Percentiles rank a stretch among this genome's conserved stretches.
phyloP scores from a whole-genome alignment of 2,329 filamentous ascomycete genomes.

The Thyridium curvatum region DNA sequence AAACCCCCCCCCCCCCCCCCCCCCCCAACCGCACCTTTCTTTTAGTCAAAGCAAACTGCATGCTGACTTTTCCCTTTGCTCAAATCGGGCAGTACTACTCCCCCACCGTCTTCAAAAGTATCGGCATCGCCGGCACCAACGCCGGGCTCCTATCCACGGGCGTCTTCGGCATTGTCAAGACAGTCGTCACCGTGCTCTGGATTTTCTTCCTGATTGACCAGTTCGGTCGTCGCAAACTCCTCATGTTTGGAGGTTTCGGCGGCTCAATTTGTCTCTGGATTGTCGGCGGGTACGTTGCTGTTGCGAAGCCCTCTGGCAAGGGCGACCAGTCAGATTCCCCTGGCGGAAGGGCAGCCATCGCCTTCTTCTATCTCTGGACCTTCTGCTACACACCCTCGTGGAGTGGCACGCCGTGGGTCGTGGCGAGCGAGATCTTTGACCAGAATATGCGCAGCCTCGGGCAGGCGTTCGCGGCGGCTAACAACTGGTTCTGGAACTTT shows the following conservation, averaged over 20 bases:
- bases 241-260: constrained; percentile 54
- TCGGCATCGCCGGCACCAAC: constrained; percentile 36
- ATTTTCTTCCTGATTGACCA: constrained; percentile 62
- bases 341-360: no score
- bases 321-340: constrained; percentile 8
- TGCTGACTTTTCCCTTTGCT: no score
- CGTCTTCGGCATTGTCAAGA: constrained; percentile 72
- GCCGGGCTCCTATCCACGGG: constrained; percentile 54
- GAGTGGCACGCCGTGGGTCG: no score
- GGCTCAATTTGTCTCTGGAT: constrained; percentile 61
- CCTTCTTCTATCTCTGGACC: no score
- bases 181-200: constrained; percentile 60
- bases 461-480: constrained; percentile 9
- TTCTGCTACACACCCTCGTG: no score
- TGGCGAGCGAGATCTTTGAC: no score
- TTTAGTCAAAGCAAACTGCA: no score
- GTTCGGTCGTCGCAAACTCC: constrained; percentile 45
- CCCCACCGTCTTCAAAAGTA: constrained; percentile 57
- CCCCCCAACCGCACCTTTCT: no score
- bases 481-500: constrained; percentile 50
- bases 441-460: constrained; percentile 7
- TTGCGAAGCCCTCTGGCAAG: constrained; percentile 26
- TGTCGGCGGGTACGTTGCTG: constrained; percentile 52
- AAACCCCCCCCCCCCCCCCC: no score
- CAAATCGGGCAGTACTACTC: constrained; percentile 61